These are phyloP conservation scores for Tetrahymena borealis DNA, from an alignment of 73 alveolate species.

Conservation along the genomic window DNA sequence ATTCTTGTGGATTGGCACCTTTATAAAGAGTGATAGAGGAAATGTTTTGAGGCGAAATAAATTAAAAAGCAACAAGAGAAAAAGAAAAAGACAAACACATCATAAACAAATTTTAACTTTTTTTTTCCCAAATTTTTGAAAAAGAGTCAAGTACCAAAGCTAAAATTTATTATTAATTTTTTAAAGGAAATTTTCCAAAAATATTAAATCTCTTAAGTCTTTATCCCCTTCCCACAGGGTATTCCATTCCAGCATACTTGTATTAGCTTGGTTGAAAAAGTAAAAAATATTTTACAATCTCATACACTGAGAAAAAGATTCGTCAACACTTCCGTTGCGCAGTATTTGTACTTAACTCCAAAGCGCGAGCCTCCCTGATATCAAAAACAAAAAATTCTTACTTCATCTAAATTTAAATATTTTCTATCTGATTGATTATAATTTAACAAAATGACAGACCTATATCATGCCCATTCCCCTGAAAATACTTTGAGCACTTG, in stretches of 20 bases:
- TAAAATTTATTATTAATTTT: neutral
- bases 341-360: neutral
- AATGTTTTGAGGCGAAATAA: neutral
- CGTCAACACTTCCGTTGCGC: neutral
- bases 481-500: neutral
- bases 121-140: neutral
- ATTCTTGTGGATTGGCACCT: neutral
- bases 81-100: neutral
- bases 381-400: neutral
- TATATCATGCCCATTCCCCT: neutral
- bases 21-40: neutral
- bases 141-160: neutral
- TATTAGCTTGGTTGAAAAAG: no score
- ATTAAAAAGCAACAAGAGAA: neutral
- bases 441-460: neutral
- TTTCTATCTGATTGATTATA: neutral
- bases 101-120: neutral
- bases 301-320: neutral
- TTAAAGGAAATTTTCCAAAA: neutral
- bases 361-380: constrained; percentile 1
- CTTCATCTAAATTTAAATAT: neutral
- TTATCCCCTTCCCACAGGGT: no score
- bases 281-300: neutral
- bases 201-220: neutral
- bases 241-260: no score